These are phyloP conservation scores for Delphinella strobiligena DNA, from an alignment of 2,329 filamentous ascomycete genomes.

Conservation along the genomic window DNA sequence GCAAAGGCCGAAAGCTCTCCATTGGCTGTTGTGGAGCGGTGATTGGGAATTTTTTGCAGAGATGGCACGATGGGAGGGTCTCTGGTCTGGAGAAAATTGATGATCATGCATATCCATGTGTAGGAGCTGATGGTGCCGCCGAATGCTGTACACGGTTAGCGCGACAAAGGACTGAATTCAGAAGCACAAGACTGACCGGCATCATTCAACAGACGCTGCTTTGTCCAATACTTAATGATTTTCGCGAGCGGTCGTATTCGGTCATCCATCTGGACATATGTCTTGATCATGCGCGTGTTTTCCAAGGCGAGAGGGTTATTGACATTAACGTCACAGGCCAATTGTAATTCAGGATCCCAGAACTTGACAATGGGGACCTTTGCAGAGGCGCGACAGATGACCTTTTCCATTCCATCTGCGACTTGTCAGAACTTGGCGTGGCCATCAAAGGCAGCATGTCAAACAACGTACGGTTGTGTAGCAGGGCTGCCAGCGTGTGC, in stretches of 20 bases:
- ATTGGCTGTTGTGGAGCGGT: slow-evolving; percentile 48
- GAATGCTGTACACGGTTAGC: slow-evolving; percentile 47
- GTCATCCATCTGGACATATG: slow-evolving; percentile 86
- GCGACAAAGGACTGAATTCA: not conserved
- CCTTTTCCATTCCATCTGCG: slow-evolving; percentile 87
- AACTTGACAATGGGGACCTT: slow-evolving; percentile 98
- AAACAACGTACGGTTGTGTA: slow-evolving; percentile 76
- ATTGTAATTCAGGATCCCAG: slow-evolving; percentile 83
- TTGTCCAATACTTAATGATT: slow-evolving; percentile 97
- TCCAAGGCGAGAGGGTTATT: slow-evolving; percentile 92
- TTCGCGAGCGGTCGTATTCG: slow-evolving; percentile 86
- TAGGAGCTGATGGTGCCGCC: slow-evolving; percentile 95
- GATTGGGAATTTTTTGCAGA: slow-evolving; percentile 61
- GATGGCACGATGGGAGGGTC: slow-evolving; percentile 74
- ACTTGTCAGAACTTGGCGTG: slow-evolving; percentile 1
- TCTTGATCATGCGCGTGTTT: slow-evolving; percentile 96
- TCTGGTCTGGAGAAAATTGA: slow-evolving; percentile 87
- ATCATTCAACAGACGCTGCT: slow-evolving; percentile 84
- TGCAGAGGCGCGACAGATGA: slow-evolving; percentile 85
- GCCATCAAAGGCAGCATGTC: too few species aligned
- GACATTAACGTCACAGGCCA: slow-evolving; percentile 97
- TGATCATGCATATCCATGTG: slow-evolving; percentile 97
- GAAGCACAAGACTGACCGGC: slow-evolving; percentile 57
- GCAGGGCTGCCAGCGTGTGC: slow-evolving; percentile 76
- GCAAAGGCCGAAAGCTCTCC: slow-evolving; percentile 68